These are phyloP conservation scores for Parasitella parasitica DNA, from an alignment of 371 early-diverging fungal species.

Conservation along the genomic window DNA sequence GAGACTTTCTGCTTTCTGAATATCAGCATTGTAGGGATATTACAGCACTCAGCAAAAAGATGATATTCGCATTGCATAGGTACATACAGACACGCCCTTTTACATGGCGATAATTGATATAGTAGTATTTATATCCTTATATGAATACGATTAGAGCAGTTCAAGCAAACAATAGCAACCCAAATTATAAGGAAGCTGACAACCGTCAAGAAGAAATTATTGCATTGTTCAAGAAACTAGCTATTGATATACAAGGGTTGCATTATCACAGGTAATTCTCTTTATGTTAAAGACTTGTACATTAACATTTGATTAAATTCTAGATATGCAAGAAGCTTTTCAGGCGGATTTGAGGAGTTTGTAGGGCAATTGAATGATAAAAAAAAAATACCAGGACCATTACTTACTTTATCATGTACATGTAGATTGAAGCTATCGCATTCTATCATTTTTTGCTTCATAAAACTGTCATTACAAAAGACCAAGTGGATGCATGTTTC, in stretches of 20 bases:
- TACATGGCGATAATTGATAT: background rate
- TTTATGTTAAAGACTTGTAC: background rate
- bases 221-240: slow-evolving; percentile 44
- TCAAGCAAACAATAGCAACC: slow-evolving; percentile 1
- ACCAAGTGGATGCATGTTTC: slow-evolving; percentile 49
- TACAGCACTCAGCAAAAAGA: slow-evolving; percentile 61
- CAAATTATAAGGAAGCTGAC: slow-evolving; percentile 39
- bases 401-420: background rate
- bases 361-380: slow-evolving; percentile 18
- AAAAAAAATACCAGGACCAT: background rate
- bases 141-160: background rate
- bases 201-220: slow-evolving; percentile 51
- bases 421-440: slow-evolving; percentile 64
- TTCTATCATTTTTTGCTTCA: slow-evolving; percentile 55
- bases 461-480: slow-evolving; percentile 44
- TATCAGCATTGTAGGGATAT: slow-evolving; percentile 46
- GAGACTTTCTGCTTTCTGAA: no score
- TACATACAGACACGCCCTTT: slow-evolving; percentile 6
- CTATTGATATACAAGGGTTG: slow-evolving; percentile 50
- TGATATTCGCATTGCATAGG: slow-evolving; percentile 68
- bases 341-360: slow-evolving; percentile 57
- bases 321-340: slow-evolving; percentile 50
- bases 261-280: slow-evolving; percentile 42
- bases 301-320: background rate
- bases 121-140: background rate